Evolutionary conservation across 2,329 filamentous ascomycete genomes (phyloP), one percentile per base, ranked within the genome.

Genomic region (Aspergillus japonicus): DNA sequence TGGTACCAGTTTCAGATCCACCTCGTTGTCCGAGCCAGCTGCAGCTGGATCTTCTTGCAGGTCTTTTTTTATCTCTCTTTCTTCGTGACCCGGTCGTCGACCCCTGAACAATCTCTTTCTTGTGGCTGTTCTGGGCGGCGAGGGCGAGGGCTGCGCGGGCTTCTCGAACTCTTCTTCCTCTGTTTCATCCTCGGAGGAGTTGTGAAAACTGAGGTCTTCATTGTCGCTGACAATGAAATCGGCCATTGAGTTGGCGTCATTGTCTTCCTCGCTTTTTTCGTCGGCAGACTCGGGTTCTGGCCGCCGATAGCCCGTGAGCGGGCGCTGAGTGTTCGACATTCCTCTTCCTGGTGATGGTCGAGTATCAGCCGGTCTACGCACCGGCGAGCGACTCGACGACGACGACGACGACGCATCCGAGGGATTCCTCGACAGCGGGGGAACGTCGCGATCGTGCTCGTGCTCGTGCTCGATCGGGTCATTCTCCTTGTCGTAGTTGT

Each of bases 211-310:
- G 24, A 69, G 57, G 53, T 76, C 70, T 12, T 77, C 74, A 68
- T 76, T 70, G 63, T 77, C 74, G 53, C 73, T 75, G 60, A 77
- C 72, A 64, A 79, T 73, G 55, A 78, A 78, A 55, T 73, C 75
- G 29, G 77, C 73, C 35, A 78, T 63, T 47, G 75, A 78, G 59
- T 75, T 67, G 51, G 72, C 73, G 52, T 70, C 70, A 65, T 74
- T 70, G 54, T 71, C 68, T 24, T 60, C 66, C 50, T 64, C 63
- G 14, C 64, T 64, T 21, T 69, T 66, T 23, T 70, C 68, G 6
- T 70, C 66, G 47, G 69, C 69, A 3, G 64, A 65, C 5, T 66
- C 61, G 10, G 54, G 50, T 16, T 65, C 61, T 26, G 59, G 58
- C 49, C 65, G 64, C 10, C 63, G 67, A 56, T 68, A 67, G 23